These are phyloP conservation scores for Symbiodinium pilosum DNA, from an alignment of 73 alveolate species.

Conservation along the genomic window DNA sequence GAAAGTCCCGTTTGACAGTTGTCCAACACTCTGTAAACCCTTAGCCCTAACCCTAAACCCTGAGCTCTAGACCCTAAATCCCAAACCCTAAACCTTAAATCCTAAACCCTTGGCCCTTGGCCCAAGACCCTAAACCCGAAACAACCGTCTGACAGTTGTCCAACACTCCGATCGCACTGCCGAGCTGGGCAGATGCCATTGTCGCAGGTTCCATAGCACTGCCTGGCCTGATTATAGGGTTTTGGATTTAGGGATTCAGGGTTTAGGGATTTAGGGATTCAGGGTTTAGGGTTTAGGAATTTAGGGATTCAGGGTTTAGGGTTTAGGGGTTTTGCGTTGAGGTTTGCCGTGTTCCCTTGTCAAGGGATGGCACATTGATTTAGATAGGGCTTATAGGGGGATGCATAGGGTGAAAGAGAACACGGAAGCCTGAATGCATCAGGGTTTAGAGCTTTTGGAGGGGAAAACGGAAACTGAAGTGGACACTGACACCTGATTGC, in stretches of 20 bases:
- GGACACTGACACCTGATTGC: background rate
- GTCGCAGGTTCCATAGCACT: conserved; percentile 15
- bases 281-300: background rate
- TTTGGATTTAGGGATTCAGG: no score
- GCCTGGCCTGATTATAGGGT: background rate
- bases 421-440: background rate
- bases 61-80: background rate
- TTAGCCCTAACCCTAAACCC: background rate
- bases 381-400: background rate
- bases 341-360: background rate
- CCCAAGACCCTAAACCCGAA: no score
- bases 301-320: background rate
- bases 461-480: background rate
- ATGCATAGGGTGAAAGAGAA: background rate
- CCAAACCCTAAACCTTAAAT: no score
- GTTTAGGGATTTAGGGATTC: no score
- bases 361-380: background rate
- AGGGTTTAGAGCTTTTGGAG: no score
- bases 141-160: conserved; percentile 16
- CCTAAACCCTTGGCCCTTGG: no score
- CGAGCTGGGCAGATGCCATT: conserved; percentile 27
- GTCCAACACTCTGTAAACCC: background rate
- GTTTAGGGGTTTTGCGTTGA: background rate
- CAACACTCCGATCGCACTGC: conserved; percentile 83
- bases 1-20: no score